Percentiles rank a stretch among this genome's conserved stretches.
Conservation (phyloP, 2,329 filamentous ascomycete species). For the Neofusicoccum umdonicola region DNA sequence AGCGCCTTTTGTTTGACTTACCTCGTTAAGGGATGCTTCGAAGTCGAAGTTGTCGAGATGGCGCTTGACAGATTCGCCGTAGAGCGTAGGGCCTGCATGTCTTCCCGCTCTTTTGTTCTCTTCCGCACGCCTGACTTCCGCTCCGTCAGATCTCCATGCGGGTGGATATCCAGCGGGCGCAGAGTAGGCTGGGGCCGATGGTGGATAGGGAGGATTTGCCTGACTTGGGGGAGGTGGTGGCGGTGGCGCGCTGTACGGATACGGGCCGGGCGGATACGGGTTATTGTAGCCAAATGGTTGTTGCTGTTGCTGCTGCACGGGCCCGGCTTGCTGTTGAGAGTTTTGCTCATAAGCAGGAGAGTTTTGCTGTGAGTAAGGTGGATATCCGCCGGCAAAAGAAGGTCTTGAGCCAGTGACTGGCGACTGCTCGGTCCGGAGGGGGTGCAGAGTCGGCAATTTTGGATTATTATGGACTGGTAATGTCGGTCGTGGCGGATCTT, state of each 20-base stretch:
- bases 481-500: conserved; percentile 26
- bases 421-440: conserved; percentile 36
- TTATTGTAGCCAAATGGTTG: conserved; percentile 39
- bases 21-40: conserved; percentile 51
- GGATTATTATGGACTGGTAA: conserved; percentile 28
- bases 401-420: conserved; percentile 26
- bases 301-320: conserved; percentile 33
- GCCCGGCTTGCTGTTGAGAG: conserved; percentile 31
- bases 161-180: conserved; percentile 37
- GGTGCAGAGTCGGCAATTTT: conserved; percentile 38
- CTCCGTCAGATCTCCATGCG: conserved; percentile 38
- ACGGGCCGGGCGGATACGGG: conserved; percentile 25
- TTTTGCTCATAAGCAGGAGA: conserved; percentile 38
- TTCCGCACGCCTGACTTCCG: conserved; percentile 31
- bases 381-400: background rate
- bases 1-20: conserved; percentile 21
- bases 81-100: conserved; percentile 30
- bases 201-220: conserved; percentile 41
- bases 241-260: conserved; percentile 37
- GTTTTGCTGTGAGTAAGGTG: conserved; percentile 31
- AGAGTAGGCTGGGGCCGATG: conserved; percentile 39
- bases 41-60: conserved; percentile 63
- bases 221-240: conserved; percentile 30
- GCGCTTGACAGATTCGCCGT: conserved; percentile 57
- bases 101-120: conserved; percentile 38